Conservation (phyloP, 148 eudicot genomes). For the Camellia sinensis region DNA sequence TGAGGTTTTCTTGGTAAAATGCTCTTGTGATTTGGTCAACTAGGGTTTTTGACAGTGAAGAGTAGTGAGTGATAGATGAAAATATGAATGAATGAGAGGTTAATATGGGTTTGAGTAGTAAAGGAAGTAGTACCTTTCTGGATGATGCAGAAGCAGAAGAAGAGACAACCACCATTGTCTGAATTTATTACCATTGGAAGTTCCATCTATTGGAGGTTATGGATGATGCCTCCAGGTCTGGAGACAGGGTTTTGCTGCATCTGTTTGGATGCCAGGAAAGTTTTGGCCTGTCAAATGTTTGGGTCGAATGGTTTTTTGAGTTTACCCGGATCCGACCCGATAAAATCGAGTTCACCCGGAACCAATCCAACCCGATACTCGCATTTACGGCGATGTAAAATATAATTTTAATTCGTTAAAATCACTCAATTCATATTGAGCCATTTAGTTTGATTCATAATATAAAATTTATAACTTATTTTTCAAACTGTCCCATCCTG, state of each 20-base stretch:
- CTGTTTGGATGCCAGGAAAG: neutral
- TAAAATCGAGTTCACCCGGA: too few relatives aligned
- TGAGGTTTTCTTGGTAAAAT: slow-evolving; percentile 31
- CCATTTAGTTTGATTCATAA: too few relatives aligned
- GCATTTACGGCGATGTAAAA: too few relatives aligned
- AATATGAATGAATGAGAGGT: slow-evolving; percentile 9
- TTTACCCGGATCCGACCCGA: too few relatives aligned
- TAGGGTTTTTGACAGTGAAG: slow-evolving; percentile 18
- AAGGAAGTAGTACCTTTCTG: slow-evolving; percentile 31
- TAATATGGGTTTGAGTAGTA: slow-evolving; percentile 30
- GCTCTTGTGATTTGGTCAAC: slow-evolving; percentile 35
- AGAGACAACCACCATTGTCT: neutral
- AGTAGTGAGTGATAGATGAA: slow-evolving; percentile 19
- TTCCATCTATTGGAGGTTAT: neutral
- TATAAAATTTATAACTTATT: too few relatives aligned
- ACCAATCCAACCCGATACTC: too few relatives aligned
- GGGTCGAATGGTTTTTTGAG: too few relatives aligned
- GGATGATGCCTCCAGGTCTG: neutral
- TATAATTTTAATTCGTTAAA: too few relatives aligned
- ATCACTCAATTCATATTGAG: too few relatives aligned
- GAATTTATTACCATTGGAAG: neutral
- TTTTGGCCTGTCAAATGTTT: too few relatives aligned
- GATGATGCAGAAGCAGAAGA: slow-evolving; percentile 11
- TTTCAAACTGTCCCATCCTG: too few relatives aligned
- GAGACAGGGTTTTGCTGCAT: neutral